These are phyloP conservation scores for Lojkania enalia DNA, from an alignment of 2,329 filamentous ascomycete genomes.

Conservation along the genomic window DNA sequence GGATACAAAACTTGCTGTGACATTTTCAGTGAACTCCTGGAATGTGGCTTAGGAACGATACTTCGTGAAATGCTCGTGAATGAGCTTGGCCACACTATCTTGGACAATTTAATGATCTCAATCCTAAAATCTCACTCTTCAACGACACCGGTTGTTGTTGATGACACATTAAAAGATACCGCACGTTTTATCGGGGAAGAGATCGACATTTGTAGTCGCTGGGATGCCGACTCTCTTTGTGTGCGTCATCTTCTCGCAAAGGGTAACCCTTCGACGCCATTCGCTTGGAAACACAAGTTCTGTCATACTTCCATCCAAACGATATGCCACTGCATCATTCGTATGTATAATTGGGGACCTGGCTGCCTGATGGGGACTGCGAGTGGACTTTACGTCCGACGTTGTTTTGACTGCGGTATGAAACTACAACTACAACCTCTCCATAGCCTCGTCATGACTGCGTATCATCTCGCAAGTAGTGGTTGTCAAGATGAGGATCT, in stretches of 20 bases:
- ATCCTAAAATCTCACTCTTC: constrained; percentile 46
- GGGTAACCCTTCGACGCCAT: constrained; percentile 35
- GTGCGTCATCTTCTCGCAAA: constrained; percentile 33
- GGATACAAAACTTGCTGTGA: constrained; percentile 42
- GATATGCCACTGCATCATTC: constrained; percentile 42
- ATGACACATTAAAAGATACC: constrained; percentile 26
- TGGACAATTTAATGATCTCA: constrained; percentile 45
- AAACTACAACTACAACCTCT: constrained; percentile 39
- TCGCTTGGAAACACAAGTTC: constrained; percentile 50
- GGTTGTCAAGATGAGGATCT: constrained; percentile 44
- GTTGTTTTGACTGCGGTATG: constrained; percentile 34
- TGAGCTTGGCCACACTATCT: constrained; percentile 42
- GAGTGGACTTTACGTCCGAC: constrained; percentile 36
- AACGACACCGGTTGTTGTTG: constrained; percentile 27
- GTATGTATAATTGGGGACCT: constrained; percentile 10
- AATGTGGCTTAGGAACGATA: neutral
- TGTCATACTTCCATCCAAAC: constrained; percentile 49
- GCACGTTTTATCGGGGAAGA: constrained; percentile 45
- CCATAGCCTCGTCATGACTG: constrained; percentile 43
- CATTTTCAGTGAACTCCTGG: constrained; percentile 10
- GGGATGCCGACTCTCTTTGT: constrained; percentile 47
- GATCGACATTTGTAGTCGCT: constrained; percentile 49
- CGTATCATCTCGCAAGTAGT: constrained; percentile 36
- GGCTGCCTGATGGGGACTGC: constrained; percentile 5
- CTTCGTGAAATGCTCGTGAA: constrained; percentile 21